Evolutionary conservation across 257 asterid species (phyloP), one percentile per base, ranked within the genome.

Genomic region (Datura wrightii): DNA sequence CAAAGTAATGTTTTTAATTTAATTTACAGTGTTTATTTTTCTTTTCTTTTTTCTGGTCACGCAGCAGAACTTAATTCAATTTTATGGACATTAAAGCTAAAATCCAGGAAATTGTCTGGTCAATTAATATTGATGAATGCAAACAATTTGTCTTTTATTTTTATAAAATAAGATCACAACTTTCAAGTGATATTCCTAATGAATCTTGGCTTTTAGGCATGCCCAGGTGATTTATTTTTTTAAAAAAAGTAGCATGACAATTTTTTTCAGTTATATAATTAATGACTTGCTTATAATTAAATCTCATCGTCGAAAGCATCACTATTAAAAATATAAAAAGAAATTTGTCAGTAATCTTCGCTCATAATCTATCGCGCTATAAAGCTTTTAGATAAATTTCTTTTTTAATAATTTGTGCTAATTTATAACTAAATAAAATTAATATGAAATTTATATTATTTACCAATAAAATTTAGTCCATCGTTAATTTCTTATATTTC

Each of bases 101-200:
- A 69, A 8, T 69, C 34, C 7, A 13, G 34, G 34, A 39, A 39
- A 69, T 69, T 39, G 53, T 69, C 50, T 16, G 78, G 3, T 7
- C 34, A 3, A 39, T 3, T 3, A 8, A 39, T 8, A 8, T 41
- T 39, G 19, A 2, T 69, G 13, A 19, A 69, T 41, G 53, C 53
- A 39, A 39, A 11, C 34, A 15, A 48, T 76, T 76, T 50, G 31
- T 15, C 42, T 76, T 50, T 31, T 31, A 14, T 44, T n/a, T 7
- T 74, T 8, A 5, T 5, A 5, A 24, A 31, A 15, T 50, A 37
- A 52, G 31, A 76, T 31, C 82, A 76, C 82, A 76, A 14, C 62
- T 76, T 76, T 76, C 82, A 48, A 50, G 9, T 76, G 82, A 76
- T 31, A 24, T 50, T 76, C 82, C 62, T 76, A 76, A 48, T 50